Evolutionary conservation across 495 filamentous ascomycete species (phyloP).

Genomic region (Neurospora sp.): DNA sequence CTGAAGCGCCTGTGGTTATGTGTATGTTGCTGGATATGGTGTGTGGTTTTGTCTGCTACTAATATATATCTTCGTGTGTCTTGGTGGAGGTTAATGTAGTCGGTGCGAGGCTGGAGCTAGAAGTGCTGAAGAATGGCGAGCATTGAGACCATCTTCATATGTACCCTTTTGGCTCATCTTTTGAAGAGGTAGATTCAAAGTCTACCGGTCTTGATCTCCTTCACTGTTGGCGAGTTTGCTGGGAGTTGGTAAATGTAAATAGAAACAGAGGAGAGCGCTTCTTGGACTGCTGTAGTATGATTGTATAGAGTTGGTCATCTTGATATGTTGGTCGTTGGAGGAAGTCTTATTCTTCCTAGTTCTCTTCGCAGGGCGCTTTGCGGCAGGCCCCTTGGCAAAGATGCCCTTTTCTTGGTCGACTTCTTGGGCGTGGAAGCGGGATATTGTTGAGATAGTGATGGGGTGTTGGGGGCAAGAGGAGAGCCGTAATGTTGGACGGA

Average conservation of each 20-base stretch:
- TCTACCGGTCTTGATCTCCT: neutral
- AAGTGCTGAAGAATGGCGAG: neutral
- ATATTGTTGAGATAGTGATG: neutral
- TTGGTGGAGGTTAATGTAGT: neutral
- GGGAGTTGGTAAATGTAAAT: neutral
- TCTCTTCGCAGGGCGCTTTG: neutral
- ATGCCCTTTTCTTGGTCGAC: neutral
- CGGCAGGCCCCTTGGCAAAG: neutral
- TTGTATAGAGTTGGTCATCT: neutral
- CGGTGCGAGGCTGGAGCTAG: neutral
- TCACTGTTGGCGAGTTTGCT: neutral
- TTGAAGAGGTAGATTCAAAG: neutral
- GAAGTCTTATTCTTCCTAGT: neutral
- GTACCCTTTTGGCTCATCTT: neutral
- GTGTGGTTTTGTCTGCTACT: neutral
- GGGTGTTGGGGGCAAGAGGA: neutral
- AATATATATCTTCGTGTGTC: neutral
- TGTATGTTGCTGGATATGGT: neutral
- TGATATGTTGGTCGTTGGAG: neutral
- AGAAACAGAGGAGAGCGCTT: neutral
- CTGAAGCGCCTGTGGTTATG: neutral
- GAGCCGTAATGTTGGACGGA: neutral
- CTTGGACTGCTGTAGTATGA: neutral
- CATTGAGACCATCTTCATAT: neutral
- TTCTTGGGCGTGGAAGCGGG: neutral